Conservation (phyloP, 768 basidiomycete species). For the Brasilioporus rufonigricans region DNA sequence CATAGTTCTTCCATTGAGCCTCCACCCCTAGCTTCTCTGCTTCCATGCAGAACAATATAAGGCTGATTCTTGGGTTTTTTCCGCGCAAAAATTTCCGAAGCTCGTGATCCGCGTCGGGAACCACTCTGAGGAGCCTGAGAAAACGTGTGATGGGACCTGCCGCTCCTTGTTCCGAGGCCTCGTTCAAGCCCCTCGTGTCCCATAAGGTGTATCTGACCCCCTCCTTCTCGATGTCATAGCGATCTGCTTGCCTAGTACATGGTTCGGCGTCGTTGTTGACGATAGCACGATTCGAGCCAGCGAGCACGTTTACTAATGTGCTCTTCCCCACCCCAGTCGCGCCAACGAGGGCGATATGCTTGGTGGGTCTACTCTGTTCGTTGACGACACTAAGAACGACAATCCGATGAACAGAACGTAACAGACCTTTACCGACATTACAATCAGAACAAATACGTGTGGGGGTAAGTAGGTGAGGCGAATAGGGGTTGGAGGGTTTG, state of each 20-base stretch:
- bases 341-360: constrained; percentile 15
- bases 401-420: background rate
- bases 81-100: constrained; percentile 12
- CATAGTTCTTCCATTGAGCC: constrained; percentile 12
- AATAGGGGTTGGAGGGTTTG: background rate
- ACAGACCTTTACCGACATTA: background rate
- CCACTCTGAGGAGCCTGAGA: background rate
- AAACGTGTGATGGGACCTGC: background rate
- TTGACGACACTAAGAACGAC: background rate
- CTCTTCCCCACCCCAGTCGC: background rate
- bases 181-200: constrained; percentile 15
- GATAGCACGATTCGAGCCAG: background rate
- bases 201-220: background rate
- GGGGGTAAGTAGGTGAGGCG: background rate
- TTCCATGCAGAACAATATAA: constrained; percentile 13
- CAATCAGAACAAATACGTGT: background rate
- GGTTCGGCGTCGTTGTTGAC: constrained; percentile 6
- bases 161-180: background rate
- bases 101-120: constrained; percentile 9
- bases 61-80: constrained; percentile 4
- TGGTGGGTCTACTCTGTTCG: constrained; percentile 1
- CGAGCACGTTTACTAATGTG: constrained; percentile 14
- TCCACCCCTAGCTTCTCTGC: constrained; percentile 2
- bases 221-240: background rate
- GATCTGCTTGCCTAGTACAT: background rate